Evolutionary conservation across 2,329 filamentous ascomycete species (phyloP).

Genomic region (Zasmidium cellare): DNA sequence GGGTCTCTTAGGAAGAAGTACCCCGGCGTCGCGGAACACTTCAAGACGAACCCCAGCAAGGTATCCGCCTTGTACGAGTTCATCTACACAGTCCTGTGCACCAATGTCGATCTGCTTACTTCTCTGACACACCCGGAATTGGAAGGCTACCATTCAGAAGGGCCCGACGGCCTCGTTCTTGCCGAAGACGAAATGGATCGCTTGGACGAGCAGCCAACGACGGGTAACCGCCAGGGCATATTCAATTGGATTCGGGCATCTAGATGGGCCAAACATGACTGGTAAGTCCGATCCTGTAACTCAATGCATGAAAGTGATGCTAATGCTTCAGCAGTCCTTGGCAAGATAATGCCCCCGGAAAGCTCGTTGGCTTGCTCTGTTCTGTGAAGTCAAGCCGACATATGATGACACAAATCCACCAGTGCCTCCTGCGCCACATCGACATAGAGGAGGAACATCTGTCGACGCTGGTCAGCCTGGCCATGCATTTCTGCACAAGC

Average conservation of each 20-base stretch:
- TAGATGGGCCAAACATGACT: not conserved
- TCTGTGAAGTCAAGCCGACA: not conserved
- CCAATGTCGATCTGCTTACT: slow-evolving; percentile 3
- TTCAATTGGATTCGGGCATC: not conserved
- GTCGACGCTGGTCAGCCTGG: slow-evolving; percentile 17
- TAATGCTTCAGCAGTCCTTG: slow-evolving; percentile 2
- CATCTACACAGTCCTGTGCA: slow-evolving; percentile 12
- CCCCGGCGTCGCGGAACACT: slow-evolving; percentile 5
- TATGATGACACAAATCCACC: slow-evolving; percentile 3
- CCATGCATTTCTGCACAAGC: slow-evolving; percentile 18
- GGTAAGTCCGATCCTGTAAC: not conserved
- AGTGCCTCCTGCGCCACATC: slow-evolving; percentile 14
- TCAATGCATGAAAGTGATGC: slow-evolving; percentile 6
- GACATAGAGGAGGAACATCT: slow-evolving; percentile 23
- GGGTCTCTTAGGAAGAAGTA: slow-evolving; percentile 7
- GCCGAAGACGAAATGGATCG: not conserved
- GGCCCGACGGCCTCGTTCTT: not conserved
- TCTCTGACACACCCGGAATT: not conserved
- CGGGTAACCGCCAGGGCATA: not conserved
- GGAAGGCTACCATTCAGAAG: not conserved
- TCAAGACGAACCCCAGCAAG: slow-evolving; percentile 5
- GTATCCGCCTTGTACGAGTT: slow-evolving; percentile 21
- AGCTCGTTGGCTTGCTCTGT: slow-evolving; percentile 17
- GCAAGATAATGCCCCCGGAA: slow-evolving; percentile 21
- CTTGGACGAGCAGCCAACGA: no score